A percentile compares a stretch with the other conserved stretches of the same genome.
These are phyloP conservation scores for Cubamyces lactineus DNA, from an alignment of 768 basidiomycete genomes.

Conservation along the genomic window DNA sequence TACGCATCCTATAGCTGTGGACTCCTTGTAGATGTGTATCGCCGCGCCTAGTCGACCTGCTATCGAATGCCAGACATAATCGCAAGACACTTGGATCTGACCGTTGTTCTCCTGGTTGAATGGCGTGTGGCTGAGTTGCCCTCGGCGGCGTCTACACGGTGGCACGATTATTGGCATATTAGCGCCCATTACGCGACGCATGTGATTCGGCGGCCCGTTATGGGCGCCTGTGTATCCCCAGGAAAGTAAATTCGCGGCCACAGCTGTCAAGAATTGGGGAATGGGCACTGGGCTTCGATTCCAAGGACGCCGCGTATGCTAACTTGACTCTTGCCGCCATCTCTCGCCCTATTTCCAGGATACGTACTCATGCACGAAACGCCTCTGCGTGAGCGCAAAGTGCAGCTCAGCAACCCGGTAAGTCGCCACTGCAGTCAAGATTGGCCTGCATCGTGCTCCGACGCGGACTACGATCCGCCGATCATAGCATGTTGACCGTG, in stretches of 20 bases:
- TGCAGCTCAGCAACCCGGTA: background rate
- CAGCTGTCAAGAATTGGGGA: slow-evolving; percentile 4
- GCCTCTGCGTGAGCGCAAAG: background rate
- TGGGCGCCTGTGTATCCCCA: slow-evolving; percentile 17
- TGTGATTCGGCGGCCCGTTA: slow-evolving; percentile 6
- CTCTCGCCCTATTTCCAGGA: background rate
- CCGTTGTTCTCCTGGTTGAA: background rate
- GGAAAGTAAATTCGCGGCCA: background rate
- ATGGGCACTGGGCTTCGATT: background rate
- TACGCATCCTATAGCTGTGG: slow-evolving; percentile 23
- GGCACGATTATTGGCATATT: background rate
- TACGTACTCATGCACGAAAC: background rate
- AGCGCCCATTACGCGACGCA: background rate
- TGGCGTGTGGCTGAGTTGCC: background rate
- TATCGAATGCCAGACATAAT: slow-evolving; percentile 19
- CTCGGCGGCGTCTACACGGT: background rate
- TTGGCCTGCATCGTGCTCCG: background rate
- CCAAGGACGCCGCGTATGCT: background rate
- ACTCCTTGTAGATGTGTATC: slow-evolving; percentile 21
- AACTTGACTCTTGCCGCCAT: slow-evolving; percentile 2
- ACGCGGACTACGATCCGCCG: background rate
- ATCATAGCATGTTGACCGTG: background rate
- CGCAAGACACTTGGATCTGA: background rate
- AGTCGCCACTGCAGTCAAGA: background rate
- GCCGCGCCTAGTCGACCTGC: slow-evolving; percentile 19